A percentile compares a stretch with the other conserved stretches of the same genome.
Evolutionary conservation across 148 eudicot species (phyloP).

Genomic region (Fallopia convolvulus): DNA sequence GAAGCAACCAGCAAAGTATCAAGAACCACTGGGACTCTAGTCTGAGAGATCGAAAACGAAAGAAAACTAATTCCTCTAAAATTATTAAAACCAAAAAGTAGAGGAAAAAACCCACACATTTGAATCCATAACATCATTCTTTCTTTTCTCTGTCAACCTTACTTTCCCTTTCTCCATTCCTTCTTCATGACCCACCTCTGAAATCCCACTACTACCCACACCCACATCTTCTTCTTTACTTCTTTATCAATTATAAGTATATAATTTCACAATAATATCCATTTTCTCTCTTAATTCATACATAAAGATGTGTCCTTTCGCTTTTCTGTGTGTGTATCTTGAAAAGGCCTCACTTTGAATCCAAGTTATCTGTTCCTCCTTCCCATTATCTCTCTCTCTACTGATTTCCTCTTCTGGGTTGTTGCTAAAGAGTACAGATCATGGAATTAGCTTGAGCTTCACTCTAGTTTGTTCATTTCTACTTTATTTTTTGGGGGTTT

Average conservation of each 20-base stretch:
- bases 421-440: background rate
- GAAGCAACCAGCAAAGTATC: conserved; percentile 6
- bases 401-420: conserved; percentile 11
- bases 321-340: conserved; percentile 14
- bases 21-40: background rate
- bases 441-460: background rate
- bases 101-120: background rate
- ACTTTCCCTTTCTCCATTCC: background rate
- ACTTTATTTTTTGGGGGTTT: background rate
- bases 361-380: conserved; percentile 31
- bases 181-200: conserved; percentile 5
- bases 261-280: background rate
- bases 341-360: conserved; percentile 51
- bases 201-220: background rate
- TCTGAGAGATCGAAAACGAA: background rate
- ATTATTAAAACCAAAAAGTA: background rate
- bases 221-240: conserved; percentile 11
- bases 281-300: background rate
- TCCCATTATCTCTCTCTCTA: conserved; percentile 7
- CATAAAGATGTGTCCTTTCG: background rate
- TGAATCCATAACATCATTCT: background rate
- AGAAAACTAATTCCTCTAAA: background rate
- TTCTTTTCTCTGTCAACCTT: background rate
- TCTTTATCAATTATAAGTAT: background rate
- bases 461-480: conserved; percentile 1